Evolutionary conservation across 768 basidiomycete species (phyloP), one percentile per base, ranked within the genome.

Genomic region (Suillus subalutaceus): DNA sequence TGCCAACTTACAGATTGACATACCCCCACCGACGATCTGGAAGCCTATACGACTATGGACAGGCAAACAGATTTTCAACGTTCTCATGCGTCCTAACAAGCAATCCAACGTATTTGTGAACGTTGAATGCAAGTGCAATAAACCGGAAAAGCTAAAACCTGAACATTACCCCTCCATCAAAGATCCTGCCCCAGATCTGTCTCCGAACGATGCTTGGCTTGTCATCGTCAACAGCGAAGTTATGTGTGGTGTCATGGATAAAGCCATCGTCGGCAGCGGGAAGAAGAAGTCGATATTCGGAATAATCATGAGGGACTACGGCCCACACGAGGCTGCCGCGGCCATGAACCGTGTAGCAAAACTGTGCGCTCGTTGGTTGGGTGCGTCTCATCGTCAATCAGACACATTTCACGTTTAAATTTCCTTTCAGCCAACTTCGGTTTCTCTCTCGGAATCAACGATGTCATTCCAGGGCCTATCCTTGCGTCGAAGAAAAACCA

Each of bases 281-380:
- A 99, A 99, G 86, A 99, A 99, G 84, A 99, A 98, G 75, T 97
- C 96, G 2, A 94, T 99, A 52, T 99, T 99, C 73, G 97, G 97
- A 68, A 94, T 98, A 53, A 99, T 99, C 71, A 86, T 98, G 81
- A 85, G 97, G 65, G 97, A 99, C 78, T 99, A 97, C 76, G 97
- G 97, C 6, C 87, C 94, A 8, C 90, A 97, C 70, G 96, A 94
- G 76, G 97, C 97, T 0, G 94, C 96, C 0, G 84, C 86, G 32
- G 96, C 96, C 13, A 99, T 99, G 97, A 95, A 95, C 77, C 88
- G 96, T 63, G 79, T 98, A 18, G 97, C 97, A 18, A 99, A 99
- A 76, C 84, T 99, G 2, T 95, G 93, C 71, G 97, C 97, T 26
- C 88, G 97, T 38, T 99, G 91, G 85, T 82, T 99, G 46, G 92